Base-by-base conservation (phyloP, 2,329 filamentous ascomycete species). In the Hyphodiscus sp. region DNA sequence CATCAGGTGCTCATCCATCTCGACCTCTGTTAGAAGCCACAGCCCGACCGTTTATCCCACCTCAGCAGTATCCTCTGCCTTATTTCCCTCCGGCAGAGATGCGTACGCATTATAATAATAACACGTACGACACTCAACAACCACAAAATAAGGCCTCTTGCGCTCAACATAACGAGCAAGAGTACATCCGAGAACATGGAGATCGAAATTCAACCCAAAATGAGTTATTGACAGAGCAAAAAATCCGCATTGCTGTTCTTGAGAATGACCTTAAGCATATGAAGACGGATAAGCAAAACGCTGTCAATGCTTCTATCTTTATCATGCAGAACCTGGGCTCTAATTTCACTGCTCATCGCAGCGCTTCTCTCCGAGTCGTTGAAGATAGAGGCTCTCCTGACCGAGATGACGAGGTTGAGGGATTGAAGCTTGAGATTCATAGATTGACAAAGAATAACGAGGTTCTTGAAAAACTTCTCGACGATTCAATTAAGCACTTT, bases 201-300 rank as follows among this genome's bases (percentile, higher is more conserved):
- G 33, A 38, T 13, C 33, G 13, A 2, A 38, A 6, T 19, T 33
- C 2, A 30, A 16, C 16, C 16, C 38, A 50, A 38, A 13, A 3
- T 41, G 58, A 59, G 38, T 8, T 41, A 0, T 47, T 58, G 16
- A 54, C 48, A 13, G 33, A 58, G 16, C 46, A 62, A 10, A 50
- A 50, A 46, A 56, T 64, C 30, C 50, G 50, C 5, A 51, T 58
- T 15, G 62, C 63, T 4, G 55, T 65, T 30, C 54, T 65, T 10
- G 60, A 65, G 44, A 63, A 61, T 18, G 59, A 65, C 6, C 47
- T 65, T 2, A 29, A 38, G 2, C 52, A 62, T 51, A 56, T 56
- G 15, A 47, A 44, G 16, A 47, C 51, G 38, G 58, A 60, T 1
- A 62, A 60, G 42, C 58, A 61, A 18, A 51, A 47, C 2, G 56